Base-by-base conservation (phyloP, 352 stramenopile species). In the Globisporangium spinosum region DNA sequence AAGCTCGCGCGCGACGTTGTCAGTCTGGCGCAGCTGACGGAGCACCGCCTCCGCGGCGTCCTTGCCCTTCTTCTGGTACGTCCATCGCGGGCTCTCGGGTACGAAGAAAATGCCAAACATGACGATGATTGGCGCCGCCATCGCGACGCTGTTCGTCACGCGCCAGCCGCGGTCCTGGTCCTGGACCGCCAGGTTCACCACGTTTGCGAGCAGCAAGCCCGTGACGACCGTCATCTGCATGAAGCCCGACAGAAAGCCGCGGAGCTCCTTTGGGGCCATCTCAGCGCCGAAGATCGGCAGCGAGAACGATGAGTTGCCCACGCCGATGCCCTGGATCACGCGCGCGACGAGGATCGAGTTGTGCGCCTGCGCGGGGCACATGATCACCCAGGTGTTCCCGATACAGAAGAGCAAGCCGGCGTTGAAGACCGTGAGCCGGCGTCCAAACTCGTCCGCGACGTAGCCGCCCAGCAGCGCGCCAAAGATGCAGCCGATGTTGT, bases 61-160 rank as follows among this genome's bases (percentile, higher is more conserved):
- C 27, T 77, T 74, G 45, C 77, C 73, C 58, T 80, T 80, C 13
- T 45, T 45, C 38, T 45, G 38, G 38, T 45, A 45, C 38, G 40
- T 78, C 73, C 73, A 87, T 15, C 79, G 77, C 45, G 79, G 79
- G 25, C 69, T 80, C 59, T 87, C 79, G 0, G 79, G 79, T 17
- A 87, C 77, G 60, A 74, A 81, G 23, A 66, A 80, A 61, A 87
- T 77, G 55, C 75, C 74, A 12, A 70, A 23, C 62, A 83, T 73
- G 1, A 87, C 77, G 20, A 83, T 75, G 5, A 78, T 15, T 3
- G 76, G 59, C 66, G 81, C 76, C 2, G 76, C 65, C 9, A 82
- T 58, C 22, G 62, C 73, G 38, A 45, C 38, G 13, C 38, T 45
- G 29, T 82, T 82, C 54, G 73, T 80, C 2, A 62, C 76, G n/a